Conservation (phyloP, 2,329 filamentous ascomycete species). For the Emydomyces testavorans region DNA sequence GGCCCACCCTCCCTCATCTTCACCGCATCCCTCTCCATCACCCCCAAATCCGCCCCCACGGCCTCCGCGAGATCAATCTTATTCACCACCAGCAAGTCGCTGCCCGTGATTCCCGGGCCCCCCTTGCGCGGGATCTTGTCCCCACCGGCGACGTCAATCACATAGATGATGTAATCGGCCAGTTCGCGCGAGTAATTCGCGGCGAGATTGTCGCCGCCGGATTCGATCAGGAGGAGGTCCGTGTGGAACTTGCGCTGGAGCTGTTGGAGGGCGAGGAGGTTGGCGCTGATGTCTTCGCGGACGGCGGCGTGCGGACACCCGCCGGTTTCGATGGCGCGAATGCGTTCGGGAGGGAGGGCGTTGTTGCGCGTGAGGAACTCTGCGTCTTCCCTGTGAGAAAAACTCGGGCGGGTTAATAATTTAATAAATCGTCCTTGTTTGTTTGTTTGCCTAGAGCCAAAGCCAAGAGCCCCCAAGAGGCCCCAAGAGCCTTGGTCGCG, state of each 20-base stretch:
- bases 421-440: too few relatives aligned
- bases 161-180: conserved; percentile 96
- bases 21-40: conserved; percentile 90
- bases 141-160: conserved; percentile 91
- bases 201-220: conserved; percentile 88
- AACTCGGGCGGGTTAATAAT: too few relatives aligned
- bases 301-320: conserved; percentile 95
- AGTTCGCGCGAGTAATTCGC: conserved; percentile 93
- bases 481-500: too few relatives aligned
- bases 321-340: conserved; percentile 92
- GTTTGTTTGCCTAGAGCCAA: conserved; percentile 10
- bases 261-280: conserved; percentile 83
- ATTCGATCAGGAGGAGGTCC: conserved; percentile 86
- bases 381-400: conserved; percentile 75
- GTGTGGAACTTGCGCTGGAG: conserved; percentile 69
- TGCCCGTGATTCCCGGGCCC: conserved; percentile 92
- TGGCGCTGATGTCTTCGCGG: conserved; percentile 89
- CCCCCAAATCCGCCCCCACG: conserved; percentile 75
- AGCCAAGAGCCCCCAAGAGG: conserved; percentile 8
- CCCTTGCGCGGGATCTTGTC: conserved; percentile 96
- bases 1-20: conserved; percentile 94
- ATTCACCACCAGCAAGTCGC: conserved; percentile 85
- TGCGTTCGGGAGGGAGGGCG: conserved; percentile 70
- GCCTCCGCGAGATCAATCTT: conserved; percentile 91
- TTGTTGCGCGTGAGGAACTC: conserved; percentile 85